Base-by-base conservation (phyloP, 805 yeast genomes). In the Tetrapisispora taiwanensis region DNA sequence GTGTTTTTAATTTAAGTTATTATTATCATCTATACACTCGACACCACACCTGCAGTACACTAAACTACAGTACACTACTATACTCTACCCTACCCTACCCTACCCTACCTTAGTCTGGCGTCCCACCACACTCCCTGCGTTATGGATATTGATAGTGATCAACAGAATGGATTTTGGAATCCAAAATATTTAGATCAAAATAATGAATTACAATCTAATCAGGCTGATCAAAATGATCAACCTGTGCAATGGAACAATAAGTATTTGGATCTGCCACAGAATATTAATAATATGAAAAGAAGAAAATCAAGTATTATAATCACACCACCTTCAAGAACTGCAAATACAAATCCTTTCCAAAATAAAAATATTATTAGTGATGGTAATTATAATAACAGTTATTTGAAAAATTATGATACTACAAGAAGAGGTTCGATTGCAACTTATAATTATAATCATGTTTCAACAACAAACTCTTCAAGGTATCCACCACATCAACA, bases 311-410 rank as follows among this genome's bases (percentile, higher is more conserved):
- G 63, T 30, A 39, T 66, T 34, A 54, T 66, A 34, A 54, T 64
- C 15, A 41, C 44, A 18, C 74, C 74, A 2, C 75, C 75, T 14
- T 54, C 69, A 2, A 59, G 75, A 50, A 72, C 71, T 0, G 70
- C 71, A 2, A 73, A 67, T 13, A 73, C 74, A 5, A 62, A 60
- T 20, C 65, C 67, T 8, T 60, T 53, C 31, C 62, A 64, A 42
- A 67, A 59, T 46, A 24, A 41, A 9, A 35, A 41, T 34, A 26
- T 31, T 15, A 19, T 33, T 32, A 26, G 33, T 34, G 30, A 27
- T 14, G 30, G 36, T 15, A 37, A 37, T 28, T 37, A 27, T 13
- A 37, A 37, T 30, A 31, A 39, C n/a, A 39, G 42, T 39, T 31
- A 39, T 20, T 15, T 39, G 19, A 39, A 22, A 20, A 39, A 37